phyloP scores from a whole-genome alignment of 2,329 filamentous ascomycete genomes.

The Colletotrichum nymphaeae region DNA sequence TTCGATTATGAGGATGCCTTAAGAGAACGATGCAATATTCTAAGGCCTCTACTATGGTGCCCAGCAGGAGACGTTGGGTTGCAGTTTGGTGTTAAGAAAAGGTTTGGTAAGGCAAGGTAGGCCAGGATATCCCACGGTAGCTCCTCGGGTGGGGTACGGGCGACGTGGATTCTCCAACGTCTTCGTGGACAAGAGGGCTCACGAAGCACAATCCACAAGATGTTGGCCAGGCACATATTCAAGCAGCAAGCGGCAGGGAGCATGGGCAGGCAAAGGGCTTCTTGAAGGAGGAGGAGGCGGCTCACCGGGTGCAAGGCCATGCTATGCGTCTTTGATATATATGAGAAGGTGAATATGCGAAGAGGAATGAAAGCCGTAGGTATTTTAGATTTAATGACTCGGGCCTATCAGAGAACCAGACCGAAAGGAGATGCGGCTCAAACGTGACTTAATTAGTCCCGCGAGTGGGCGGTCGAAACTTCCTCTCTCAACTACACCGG shows the following conservation, averaged over 20 bases:
- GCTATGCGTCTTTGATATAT: not conserved
- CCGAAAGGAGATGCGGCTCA: conserved; percentile 36
- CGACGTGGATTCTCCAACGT: conserved; percentile 24
- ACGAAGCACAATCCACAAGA: conserved; percentile 12
- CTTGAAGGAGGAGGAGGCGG: not conserved
- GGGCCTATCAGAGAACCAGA: conserved; percentile 36
- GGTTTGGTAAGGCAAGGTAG: conserved; percentile 3
- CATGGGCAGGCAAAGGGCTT: not conserved
- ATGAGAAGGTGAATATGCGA: not conserved
- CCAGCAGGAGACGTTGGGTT: not conserved
- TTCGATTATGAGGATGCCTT: not conserved
- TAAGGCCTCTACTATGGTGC: not conserved
- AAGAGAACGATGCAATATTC: not conserved
- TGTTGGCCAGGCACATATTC: not conserved
- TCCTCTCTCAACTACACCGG: conserved; percentile 29
- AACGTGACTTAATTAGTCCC: conserved; percentile 33
- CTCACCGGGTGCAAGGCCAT: not conserved
- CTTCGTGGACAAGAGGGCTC: conserved; percentile 8
- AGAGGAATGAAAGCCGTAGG: conserved; percentile 8
- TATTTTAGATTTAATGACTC: conserved; percentile 35
- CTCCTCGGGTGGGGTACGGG: conserved; percentile 26
- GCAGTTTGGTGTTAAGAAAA: conserved; percentile 10
- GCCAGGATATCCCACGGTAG: conserved; percentile 21
- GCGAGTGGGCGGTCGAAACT: conserved; percentile 35
- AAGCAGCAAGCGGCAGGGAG: not conserved